Conservation (phyloP, 208 protist genomes). For the Trypanosoma rangeli region DNA sequence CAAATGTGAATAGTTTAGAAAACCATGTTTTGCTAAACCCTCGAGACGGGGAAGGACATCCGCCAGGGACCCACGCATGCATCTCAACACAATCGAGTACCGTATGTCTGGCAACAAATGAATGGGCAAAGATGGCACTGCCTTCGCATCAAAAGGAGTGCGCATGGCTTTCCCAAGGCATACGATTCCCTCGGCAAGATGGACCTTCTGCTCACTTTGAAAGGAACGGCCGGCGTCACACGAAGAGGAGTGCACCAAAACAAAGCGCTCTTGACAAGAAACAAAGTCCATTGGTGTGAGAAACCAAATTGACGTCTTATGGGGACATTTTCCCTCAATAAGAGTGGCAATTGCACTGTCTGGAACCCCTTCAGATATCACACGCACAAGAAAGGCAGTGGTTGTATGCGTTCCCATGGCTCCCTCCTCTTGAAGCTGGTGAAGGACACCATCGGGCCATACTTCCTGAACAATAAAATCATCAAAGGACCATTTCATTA, state of each 20-base stretch:
- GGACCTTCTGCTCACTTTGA: slow-evolving; percentile 11
- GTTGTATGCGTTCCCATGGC: background rate
- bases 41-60: slow-evolving; percentile 71
- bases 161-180: slow-evolving; percentile 33
- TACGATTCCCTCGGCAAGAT: slow-evolving; percentile 32
- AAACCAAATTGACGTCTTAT: slow-evolving; percentile 49
- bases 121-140: slow-evolving; percentile 35
- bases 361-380: slow-evolving; percentile 73
- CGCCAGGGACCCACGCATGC: slow-evolving; percentile 52
- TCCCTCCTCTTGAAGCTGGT: background rate
- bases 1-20: slow-evolving; percentile 79
- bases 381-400: slow-evolving; percentile 35
- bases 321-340: slow-evolving; percentile 25
- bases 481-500: slow-evolving; percentile 89
- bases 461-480: slow-evolving; percentile 77
- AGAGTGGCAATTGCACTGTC: slow-evolving; percentile 34
- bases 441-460: slow-evolving; percentile 28
- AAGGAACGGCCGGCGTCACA: background rate
- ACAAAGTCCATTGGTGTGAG: slow-evolving; percentile 73
- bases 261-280: slow-evolving; percentile 33
- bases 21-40: slow-evolving; percentile 39
- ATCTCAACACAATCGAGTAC: slow-evolving; percentile 74
- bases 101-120: slow-evolving; percentile 49
- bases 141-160: slow-evolving; percentile 9
- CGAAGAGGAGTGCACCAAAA: slow-evolving; percentile 10